A percentile compares a stretch with the other conserved stretches of the same genome.
Evolutionary conservation across 176 grass and related monocot genomes (phyloP).

Genomic region (Aegilops speltoides): DNA sequence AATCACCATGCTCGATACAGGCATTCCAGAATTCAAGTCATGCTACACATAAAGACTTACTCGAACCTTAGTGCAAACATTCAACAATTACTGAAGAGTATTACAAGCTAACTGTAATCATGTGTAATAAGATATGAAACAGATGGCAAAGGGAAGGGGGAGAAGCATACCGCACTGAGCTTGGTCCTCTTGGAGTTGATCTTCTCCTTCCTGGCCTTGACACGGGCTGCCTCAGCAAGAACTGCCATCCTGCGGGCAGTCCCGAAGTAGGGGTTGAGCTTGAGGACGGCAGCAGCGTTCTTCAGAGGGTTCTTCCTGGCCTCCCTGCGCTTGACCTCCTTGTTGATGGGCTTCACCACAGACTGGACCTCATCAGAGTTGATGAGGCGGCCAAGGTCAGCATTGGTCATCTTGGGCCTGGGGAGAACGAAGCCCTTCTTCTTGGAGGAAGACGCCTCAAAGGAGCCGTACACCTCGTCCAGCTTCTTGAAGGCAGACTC

Average conservation of each 20-base stretch:
- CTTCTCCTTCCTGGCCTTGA: conserved; percentile 84
- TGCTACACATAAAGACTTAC: not conserved
- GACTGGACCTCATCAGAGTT: conserved; percentile 92
- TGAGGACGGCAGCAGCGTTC: conserved; percentile 70
- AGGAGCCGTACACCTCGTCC: conserved; percentile 66
- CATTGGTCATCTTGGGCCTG: conserved; percentile 76
- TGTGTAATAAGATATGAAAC: not conserved
- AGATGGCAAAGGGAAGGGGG: not conserved
- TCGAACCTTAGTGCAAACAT: too few relatives aligned
- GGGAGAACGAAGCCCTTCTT: conserved; percentile 92
- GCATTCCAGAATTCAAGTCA: not conserved
- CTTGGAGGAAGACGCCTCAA: conserved; percentile 53
- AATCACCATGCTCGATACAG: not conserved
- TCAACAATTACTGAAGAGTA: too few relatives aligned
- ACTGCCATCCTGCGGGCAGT: conserved; percentile 80
- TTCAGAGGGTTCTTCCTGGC: conserved; percentile 83
- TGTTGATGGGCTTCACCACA: conserved; percentile 78
- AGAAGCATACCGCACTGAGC: conserved; percentile 41
- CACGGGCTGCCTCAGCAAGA: conserved; percentile 63
- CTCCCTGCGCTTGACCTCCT: conserved; percentile 65
- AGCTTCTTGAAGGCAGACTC: conserved; percentile 91
- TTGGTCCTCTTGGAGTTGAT: conserved; percentile 64
- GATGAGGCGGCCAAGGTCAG: conserved; percentile 77
- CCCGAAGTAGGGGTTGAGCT: conserved; percentile 69
- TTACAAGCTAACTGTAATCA: not conserved